These are phyloP conservation scores for Acanthamoeba polyphaga DNA, from an alignment of 208 protist species.

Conservation along the genomic window DNA sequence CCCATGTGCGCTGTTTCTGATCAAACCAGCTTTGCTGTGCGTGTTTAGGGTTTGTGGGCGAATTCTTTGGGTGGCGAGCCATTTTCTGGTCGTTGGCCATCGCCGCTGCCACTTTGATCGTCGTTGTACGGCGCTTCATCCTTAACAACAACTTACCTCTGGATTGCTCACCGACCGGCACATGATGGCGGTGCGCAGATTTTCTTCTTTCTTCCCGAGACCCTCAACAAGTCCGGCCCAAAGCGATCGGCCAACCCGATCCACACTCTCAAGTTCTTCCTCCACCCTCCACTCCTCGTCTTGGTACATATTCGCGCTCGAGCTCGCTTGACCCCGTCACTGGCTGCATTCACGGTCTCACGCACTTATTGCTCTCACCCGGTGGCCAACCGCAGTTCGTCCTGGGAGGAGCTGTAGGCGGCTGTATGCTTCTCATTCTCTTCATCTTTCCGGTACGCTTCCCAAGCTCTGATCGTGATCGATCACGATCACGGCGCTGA, in stretches of 20 bases:
- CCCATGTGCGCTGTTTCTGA: not conserved
- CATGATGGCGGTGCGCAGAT: not conserved
- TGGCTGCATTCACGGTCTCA: not conserved
- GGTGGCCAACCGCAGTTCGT: not conserved
- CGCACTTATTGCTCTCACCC: not conserved
- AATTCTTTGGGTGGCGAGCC: conserved; percentile 41
- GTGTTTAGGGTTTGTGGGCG: conserved; percentile 24
- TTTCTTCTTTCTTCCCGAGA: conserved; percentile 45
- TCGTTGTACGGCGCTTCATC: not conserved
- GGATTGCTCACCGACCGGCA: not conserved
- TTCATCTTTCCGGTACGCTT: conserved; percentile 39
- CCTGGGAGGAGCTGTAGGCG: not conserved
- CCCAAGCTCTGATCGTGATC: not conserved
- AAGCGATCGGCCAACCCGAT: conserved; percentile 57
- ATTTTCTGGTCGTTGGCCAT: conserved; percentile 35
- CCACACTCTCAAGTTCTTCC: conserved; percentile 42
- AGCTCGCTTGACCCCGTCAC: not conserved
- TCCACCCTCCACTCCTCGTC: conserved; percentile 21
- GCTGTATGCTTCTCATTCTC: conserved; percentile 43
- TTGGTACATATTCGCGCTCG: not conserved
- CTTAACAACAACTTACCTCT: not conserved
- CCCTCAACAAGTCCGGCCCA: conserved; percentile 41
- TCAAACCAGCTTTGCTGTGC: not conserved
- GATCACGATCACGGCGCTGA: not conserved
- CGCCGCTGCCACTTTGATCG: not conserved